These are phyloP conservation scores for Suhomyces pyralidae DNA, from an alignment of 805 yeast species.

Conservation along the genomic window DNA sequence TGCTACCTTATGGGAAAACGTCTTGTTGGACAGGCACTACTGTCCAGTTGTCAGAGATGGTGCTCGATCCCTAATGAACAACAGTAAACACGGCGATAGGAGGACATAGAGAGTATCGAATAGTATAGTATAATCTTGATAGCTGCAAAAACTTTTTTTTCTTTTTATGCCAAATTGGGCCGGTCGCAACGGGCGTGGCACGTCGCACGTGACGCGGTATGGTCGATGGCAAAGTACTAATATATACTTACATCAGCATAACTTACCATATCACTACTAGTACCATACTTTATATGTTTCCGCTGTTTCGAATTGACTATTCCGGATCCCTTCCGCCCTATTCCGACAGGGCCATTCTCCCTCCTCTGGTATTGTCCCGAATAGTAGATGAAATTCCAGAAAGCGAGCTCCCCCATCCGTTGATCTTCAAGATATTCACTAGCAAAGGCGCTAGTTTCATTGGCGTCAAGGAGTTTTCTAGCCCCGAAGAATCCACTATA, in stretches of 20 bases:
- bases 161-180: background rate
- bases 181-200: background rate
- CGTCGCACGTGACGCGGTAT: background rate
- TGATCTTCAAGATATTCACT: slow-evolving; percentile 25
- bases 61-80: slow-evolving; percentile 39
- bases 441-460: slow-evolving; percentile 18
- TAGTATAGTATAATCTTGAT: too few species aligned
- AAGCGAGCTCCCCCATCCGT: slow-evolving; percentile 32
- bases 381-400: slow-evolving; percentile 18
- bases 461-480: slow-evolving; percentile 49
- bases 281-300: background rate
- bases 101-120: too few species aligned
- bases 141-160: background rate
- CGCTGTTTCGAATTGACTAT: background rate
- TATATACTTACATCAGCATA: too few species aligned
- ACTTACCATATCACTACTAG: too few species aligned
- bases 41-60: slow-evolving; percentile 79
- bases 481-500: slow-evolving; percentile 33
- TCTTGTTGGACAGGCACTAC: slow-evolving; percentile 75
- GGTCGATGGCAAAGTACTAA: background rate
- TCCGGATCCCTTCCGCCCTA: slow-evolving; percentile 14
- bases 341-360: slow-evolving; percentile 34
- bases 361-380: slow-evolving; percentile 22
- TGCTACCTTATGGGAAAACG: slow-evolving; percentile 88
- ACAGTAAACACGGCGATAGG: slow-evolving; percentile 22